Conservation (phyloP, 345 rosid genomes). For the Rhizophora apiculata region DNA sequence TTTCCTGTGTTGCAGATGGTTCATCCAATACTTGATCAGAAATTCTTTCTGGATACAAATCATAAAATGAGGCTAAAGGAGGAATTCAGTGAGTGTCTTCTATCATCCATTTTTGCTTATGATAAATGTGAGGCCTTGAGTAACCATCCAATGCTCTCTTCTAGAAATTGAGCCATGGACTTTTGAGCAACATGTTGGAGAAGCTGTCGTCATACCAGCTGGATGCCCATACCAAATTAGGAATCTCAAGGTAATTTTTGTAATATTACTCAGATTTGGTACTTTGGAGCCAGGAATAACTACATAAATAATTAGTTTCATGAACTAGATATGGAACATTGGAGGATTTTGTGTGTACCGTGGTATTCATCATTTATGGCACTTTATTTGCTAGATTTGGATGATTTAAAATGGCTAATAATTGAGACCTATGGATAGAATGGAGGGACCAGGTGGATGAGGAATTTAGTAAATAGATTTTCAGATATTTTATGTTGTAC, state of each 20-base stretch:
- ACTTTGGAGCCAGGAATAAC: no score
- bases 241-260: constrained; percentile 62
- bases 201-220: constrained; percentile 89
- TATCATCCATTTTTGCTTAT: not conserved
- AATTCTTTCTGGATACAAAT: constrained; percentile 65
- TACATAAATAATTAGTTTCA: no score
- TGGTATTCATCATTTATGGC: no score
- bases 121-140: not conserved
- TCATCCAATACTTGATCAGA: constrained; percentile 87
- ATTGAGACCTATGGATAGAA: no score
- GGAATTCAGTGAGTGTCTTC: constrained; percentile 64
- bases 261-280: not conserved
- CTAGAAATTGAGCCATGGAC: constrained; percentile 93
- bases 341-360: no score
- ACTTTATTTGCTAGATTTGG: no score
- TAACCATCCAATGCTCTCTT: constrained; percentile 10
- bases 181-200: constrained; percentile 90
- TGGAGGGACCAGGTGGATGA: no score
- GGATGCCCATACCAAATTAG: constrained; percentile 94
- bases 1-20: constrained; percentile 43
- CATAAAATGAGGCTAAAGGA: constrained; percentile 86
- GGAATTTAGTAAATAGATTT: no score
- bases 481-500: no score
- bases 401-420: no score
- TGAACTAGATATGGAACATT: no score